Conservation (phyloP, 805 yeast species). For the Kazachstania kunashirensis region DNA sequence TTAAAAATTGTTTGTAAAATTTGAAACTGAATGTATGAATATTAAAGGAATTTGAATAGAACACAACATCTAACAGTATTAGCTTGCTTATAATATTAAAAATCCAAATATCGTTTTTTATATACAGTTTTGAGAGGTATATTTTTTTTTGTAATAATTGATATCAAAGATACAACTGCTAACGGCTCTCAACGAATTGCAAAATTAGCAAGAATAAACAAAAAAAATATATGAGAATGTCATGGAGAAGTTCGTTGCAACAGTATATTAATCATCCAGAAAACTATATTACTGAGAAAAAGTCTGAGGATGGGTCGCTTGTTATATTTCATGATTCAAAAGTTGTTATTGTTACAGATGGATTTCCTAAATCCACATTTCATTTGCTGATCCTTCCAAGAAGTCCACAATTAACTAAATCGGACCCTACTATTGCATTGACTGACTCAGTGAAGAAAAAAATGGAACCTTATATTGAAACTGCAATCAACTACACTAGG, state of each 20-base stretch:
- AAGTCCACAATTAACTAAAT: constrained; percentile 30
- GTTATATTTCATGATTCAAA: constrained; percentile 43
- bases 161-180: no score
- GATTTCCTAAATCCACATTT: constrained; percentile 50
- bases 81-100: no score
- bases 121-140: no score
- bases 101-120: no score
- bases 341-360: constrained; percentile 49
- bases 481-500: constrained; percentile 26
- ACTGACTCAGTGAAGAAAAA: constrained; percentile 30
- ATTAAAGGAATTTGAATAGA: no score
- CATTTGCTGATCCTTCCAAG: constrained; percentile 59
- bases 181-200: no score
- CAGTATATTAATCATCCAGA: constrained; percentile 42
- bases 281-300: constrained; percentile 6
- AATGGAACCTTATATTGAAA: constrained; percentile 28
- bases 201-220: neutral
- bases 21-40: no score
- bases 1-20: no score
- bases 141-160: no score
- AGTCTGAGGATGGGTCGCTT: constrained; percentile 14
- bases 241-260: constrained; percentile 40
- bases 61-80: no score
- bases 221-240: constrained; percentile 27
- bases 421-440: constrained; percentile 44